Evolutionary conservation across 306 rosid species (phyloP), one percentile per base, ranked within the genome.

Genomic region (Lablab purpureus): DNA sequence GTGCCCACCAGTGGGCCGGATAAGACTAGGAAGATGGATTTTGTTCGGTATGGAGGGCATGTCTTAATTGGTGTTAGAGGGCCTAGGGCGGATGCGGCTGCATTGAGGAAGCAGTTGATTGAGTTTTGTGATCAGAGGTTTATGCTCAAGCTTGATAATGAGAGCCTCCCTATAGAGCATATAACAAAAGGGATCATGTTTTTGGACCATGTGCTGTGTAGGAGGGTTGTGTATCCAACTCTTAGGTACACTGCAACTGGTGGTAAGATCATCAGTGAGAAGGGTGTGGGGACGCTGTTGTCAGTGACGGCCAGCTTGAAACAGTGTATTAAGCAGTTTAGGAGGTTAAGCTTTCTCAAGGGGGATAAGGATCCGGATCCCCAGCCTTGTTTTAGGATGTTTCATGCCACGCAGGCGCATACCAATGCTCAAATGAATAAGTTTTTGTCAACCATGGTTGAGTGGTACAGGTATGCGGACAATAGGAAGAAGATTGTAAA

Each of bases 341-440:
- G 99, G 83, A 94, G 89, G 85, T 85, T 94, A 81, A 88, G 50
- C 74, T 94, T 94, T 84, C 84, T 94, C 37, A 94, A 92, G 87
- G 99, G 99, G 5, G 99, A 94, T 80, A 83, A 89, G 69, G 99
- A 94, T 84, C 99, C 99, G 3, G 97, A 94, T 82, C 99, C 99
- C 46, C 97, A 94, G 67, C 97, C 99, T 69, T 94, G 99, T 75
- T 94, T 94, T 80, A 87, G 99, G 76, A 94, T 94, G 99, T 94
- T 92, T 83, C 99, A 94, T 76, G 97, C 99, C 73, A 94, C 99
- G 2, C 99, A 94, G 75, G 97, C 99, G 45, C 97, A 92, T 79
- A 94, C 97, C n/a, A 94, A 94, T 87, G 91, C 95, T 55, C 99
- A 94, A 85, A 92, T 92, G 99, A 94, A 94, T 85, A 94, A 94